phyloP scores from a whole-genome alignment of 2,329 filamentous ascomycete species.

The Leptographium radiaticola region DNA sequence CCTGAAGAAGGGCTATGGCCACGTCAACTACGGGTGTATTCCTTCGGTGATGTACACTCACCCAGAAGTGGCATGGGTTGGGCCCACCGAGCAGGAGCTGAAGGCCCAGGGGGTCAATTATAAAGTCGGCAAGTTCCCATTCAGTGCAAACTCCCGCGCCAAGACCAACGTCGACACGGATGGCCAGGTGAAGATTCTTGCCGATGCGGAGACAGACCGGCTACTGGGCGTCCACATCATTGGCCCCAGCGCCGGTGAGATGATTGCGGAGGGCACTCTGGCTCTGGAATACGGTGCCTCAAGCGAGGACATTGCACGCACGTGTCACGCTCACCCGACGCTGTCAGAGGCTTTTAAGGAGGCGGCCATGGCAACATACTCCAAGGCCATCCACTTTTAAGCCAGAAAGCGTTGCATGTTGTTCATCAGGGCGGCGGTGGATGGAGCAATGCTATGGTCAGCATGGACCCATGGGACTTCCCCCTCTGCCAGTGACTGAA shows the following conservation, averaged over 20 bases:
- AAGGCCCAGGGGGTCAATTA: constrained; percentile 85
- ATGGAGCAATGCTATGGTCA: background rate
- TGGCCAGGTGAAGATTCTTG: constrained; percentile 92
- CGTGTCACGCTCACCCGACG: constrained; percentile 92
- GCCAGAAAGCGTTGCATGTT: background rate
- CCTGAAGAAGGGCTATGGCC: constrained; percentile 94
- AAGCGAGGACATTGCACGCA: constrained; percentile 86
- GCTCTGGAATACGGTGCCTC: constrained; percentile 94
- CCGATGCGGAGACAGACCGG: constrained; percentile 91
- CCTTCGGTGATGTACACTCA: constrained; percentile 99
- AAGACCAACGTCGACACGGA: constrained; percentile 98
- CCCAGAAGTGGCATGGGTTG: constrained; percentile 97
- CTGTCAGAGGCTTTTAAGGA: constrained; percentile 98
- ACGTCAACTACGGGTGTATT: constrained; percentile 98
- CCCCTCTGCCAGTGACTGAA: background rate
- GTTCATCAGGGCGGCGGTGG: background rate
- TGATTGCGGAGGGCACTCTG: constrained; percentile 95
- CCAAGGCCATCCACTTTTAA: constrained; percentile 93
- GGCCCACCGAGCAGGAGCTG: constrained; percentile 91
- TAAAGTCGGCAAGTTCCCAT: constrained; percentile 88
- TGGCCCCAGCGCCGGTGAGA: constrained; percentile 90
- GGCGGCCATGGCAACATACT: constrained; percentile 94
- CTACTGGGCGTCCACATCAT: constrained; percentile 95
- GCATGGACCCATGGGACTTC: background rate
- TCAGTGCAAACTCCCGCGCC: constrained; percentile 93